phyloP scores from a whole-genome alignment of 176 grass and related monocot genomes.

The bread wheat (Triticum aestivum) region IWGSC_CS_RefSeq_v2.1 NC_057797.1:730608122-730608621 shows the following conservation, averaged over 20 bases:
- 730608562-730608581: not conserved
- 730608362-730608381: too few species aligned
- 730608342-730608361: too few species aligned
- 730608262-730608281: not conserved
- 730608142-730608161: too few species aligned
- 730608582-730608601: not conserved
- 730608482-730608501: not conserved
- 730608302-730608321: too few species aligned
- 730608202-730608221: not conserved
- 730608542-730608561: not conserved
- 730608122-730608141: too few species aligned
- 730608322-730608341: too few species aligned
- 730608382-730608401: too few species aligned
- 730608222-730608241: too few species aligned
- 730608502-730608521: not conserved
- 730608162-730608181: not conserved
- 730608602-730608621: not conserved
- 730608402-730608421: too few species aligned
- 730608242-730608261: too few species aligned
- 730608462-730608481: not conserved
- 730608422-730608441: not conserved
- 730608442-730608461: not conserved
- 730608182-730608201: not conserved
- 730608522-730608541: not conserved
- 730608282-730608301: not conserved